A percentile compares a stretch with the other conserved stretches of the same genome.
Evolutionary conservation across 805 yeast species (phyloP).

Genomic region (Pichia cabralensis): DNA sequence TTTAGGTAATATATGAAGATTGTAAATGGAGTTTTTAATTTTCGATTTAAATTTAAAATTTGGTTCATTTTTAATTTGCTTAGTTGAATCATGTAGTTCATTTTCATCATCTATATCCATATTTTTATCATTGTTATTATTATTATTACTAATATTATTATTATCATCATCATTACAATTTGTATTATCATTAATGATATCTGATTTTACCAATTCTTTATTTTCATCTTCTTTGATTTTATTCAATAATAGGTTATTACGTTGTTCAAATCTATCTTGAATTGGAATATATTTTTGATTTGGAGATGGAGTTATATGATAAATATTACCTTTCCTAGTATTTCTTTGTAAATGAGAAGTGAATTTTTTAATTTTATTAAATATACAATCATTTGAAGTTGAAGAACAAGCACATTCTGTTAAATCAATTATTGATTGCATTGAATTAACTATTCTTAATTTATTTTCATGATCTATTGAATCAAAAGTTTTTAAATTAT

Average conservation of each 20-base stretch:
- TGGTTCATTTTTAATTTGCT: not conserved
- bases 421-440: constrained; percentile 51
- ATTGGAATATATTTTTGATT: constrained; percentile 25
- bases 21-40: constrained; percentile 4
- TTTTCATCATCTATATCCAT: not conserved
- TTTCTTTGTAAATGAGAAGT: constrained; percentile 51
- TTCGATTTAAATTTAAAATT: constrained; percentile 4
- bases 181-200: not conserved
- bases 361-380: constrained; percentile 52
- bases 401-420: constrained; percentile 53
- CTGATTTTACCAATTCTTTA: no score
- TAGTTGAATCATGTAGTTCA: no score
- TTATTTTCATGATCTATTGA: constrained; percentile 43
- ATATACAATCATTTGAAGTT: constrained; percentile 40
- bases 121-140: not conserved
- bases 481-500: constrained; percentile 39
- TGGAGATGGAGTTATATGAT: constrained; percentile 17
- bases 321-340: constrained; percentile 37
- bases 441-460: constrained; percentile 45
- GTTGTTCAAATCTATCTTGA: constrained; percentile 20
- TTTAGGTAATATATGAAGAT: constrained; percentile 9
- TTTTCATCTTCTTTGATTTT: not conserved
- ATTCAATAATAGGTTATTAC: constrained; percentile 16
- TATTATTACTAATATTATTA: not conserved
- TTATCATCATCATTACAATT: not conserved